phyloP scores from a whole-genome alignment of 495 filamentous ascomycete species.

The Lophiostoma macrostomum region DNA sequence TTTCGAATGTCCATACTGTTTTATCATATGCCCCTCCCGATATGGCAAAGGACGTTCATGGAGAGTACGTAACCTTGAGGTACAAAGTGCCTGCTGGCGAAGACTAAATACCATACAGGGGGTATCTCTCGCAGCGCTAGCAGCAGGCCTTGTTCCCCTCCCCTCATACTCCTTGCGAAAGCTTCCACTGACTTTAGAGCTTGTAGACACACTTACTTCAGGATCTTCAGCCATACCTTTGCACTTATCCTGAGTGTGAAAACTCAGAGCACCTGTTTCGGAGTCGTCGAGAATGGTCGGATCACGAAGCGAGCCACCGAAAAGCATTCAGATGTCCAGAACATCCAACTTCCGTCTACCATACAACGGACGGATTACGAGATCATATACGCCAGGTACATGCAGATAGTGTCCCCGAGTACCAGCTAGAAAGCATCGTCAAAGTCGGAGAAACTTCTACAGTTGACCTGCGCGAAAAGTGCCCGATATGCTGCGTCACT shows the following conservation, averaged over 20 bases:
- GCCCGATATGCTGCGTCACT: slow-evolving; percentile 27
- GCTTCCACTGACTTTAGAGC: not conserved
- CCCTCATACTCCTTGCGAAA: too few relatives aligned
- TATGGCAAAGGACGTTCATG: slow-evolving; percentile 31
- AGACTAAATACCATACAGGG: too few relatives aligned
- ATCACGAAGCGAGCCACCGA: slow-evolving; percentile 30
- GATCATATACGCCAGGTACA: slow-evolving; percentile 24
- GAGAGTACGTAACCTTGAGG: slow-evolving; percentile 18
- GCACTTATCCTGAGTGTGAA: slow-evolving; percentile 27
- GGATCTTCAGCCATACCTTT: slow-evolving; percentile 33
- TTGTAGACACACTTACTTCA: slow-evolving; percentile 22
- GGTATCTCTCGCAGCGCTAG: too few relatives aligned
- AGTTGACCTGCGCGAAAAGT: slow-evolving; percentile 22
- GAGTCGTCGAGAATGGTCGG: slow-evolving; percentile 30
- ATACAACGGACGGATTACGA: slow-evolving; percentile 14
- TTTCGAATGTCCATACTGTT: slow-evolving; percentile 34
- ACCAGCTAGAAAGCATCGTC: slow-evolving; percentile 27
- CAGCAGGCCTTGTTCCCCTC: too few relatives aligned
- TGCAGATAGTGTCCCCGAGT: slow-evolving; percentile 15
- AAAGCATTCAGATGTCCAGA: slow-evolving; percentile 32
- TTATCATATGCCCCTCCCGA: slow-evolving; percentile 30
- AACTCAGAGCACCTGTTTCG: slow-evolving; percentile 24
- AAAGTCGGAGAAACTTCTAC: slow-evolving; percentile 29
- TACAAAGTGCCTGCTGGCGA: too few relatives aligned
- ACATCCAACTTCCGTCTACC: slow-evolving; percentile 21